phyloP scores from a whole-genome alignment of 2,329 filamentous ascomycete genomes.

The Xylaria sp. region DNA sequence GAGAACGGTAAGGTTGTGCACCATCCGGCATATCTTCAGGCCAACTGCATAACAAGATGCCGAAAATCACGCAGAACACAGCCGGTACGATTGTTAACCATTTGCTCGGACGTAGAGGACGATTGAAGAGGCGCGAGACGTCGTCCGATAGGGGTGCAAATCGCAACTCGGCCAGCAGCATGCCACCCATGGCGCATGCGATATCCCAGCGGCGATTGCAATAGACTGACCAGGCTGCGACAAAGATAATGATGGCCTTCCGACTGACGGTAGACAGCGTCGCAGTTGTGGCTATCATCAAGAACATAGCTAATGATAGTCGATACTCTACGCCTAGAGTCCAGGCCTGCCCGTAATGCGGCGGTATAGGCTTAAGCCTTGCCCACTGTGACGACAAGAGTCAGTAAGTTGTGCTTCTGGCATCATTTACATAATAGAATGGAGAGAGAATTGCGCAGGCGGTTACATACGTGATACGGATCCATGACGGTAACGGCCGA shows the following conservation, averaged over 20 bases:
- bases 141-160: conserved; percentile 33
- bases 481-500: conserved; percentile 34
- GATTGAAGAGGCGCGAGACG: conserved; percentile 31
- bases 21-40: conserved; percentile 28
- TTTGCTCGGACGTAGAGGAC: conserved; percentile 31
- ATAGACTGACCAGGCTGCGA: conserved; percentile 33
- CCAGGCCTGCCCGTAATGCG: conserved; percentile 32
- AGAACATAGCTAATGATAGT: conserved; percentile 35
- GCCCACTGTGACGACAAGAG: conserved; percentile 28
- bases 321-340: conserved; percentile 36
- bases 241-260: conserved; percentile 32
- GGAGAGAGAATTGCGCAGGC: conserved; percentile 10
- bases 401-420: conserved; percentile 23
- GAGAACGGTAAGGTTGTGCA: conserved; percentile 30
- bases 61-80: conserved; percentile 27
- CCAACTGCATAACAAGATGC: conserved; percentile 32
- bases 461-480: conserved; percentile 33
- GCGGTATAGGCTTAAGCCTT: conserved; percentile 30
- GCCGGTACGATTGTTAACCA: conserved; percentile 29
- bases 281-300: conserved; percentile 35
- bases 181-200: conserved; percentile 34
- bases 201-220: conserved; percentile 34
- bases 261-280: conserved; percentile 33
- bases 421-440: conserved; percentile 13
- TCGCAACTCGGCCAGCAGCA: conserved; percentile 34